Conservation (phyloP, 2,329 filamentous ascomycete species). For the Ascochyta viciae-villosae region DNA sequence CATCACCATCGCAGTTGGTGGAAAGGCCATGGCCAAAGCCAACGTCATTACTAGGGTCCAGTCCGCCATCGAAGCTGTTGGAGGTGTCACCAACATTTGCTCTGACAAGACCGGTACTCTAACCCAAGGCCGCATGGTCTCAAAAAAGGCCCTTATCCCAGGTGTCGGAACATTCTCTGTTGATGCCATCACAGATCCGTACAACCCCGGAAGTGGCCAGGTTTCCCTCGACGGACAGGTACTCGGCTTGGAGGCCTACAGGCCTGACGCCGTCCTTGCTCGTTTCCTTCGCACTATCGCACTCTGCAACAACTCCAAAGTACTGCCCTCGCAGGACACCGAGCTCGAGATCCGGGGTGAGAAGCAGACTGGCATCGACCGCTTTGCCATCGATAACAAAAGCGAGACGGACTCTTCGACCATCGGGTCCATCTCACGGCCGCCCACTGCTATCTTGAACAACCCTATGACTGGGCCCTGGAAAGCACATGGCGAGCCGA, state of each 20-base stretch:
- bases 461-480: conserved; percentile 31
- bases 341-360: conserved; percentile 58
- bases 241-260: conserved; percentile 35
- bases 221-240: conserved; percentile 39
- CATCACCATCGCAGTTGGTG: conserved; percentile 65
- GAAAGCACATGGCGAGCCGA: conserved; percentile 48
- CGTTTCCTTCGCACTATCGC: conserved; percentile 48
- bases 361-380: conserved; percentile 54
- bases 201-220: conserved; percentile 45
- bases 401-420: conserved; percentile 43
- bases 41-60: conserved; percentile 52
- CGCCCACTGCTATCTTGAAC: conserved; percentile 36
- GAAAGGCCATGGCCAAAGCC: conserved; percentile 51
- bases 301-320: conserved; percentile 50
- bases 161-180: conserved; percentile 44
- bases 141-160: conserved; percentile 48
- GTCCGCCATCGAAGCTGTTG: conserved; percentile 50
- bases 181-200: conserved; percentile 45
- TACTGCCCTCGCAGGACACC: conserved; percentile 33
- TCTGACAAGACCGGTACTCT: conserved; percentile 52
- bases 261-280: conserved; percentile 26
- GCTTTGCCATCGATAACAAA: conserved; percentile 34
- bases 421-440: conserved; percentile 38
- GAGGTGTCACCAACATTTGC: conserved; percentile 52
- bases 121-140: conserved; percentile 52